phyloP scores from a whole-genome alignment of 495 filamentous ascomycete genomes.

The Penicillium angulare region DNA sequence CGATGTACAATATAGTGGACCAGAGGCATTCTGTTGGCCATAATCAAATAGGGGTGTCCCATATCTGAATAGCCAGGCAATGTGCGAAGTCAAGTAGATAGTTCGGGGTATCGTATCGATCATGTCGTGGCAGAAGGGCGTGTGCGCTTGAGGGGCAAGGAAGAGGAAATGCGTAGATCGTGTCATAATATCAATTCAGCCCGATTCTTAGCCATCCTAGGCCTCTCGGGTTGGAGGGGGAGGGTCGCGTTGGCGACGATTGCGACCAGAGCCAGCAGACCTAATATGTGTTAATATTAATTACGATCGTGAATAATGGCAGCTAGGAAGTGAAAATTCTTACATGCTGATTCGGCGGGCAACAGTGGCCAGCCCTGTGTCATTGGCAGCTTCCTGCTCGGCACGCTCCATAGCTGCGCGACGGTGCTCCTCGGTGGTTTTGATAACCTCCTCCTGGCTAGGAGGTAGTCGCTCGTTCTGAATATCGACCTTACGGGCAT shows the following conservation, averaged over 20 bases:
- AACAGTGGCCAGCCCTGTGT: constrained; percentile 76
- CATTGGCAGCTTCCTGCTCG: constrained; percentile 83
- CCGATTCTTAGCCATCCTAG: constrained; percentile 14
- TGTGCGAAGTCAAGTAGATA: constrained; percentile 24
- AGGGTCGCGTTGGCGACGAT: constrained; percentile 33
- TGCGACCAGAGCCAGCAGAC: constrained; percentile 39
- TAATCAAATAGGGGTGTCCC: constrained; percentile 15
- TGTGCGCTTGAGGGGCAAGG: constrained; percentile 27
- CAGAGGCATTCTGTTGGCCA: constrained; percentile 13
- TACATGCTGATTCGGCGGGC: constrained; percentile 95
- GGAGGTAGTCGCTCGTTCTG: constrained; percentile 95
- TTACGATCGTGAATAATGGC: not conserved
- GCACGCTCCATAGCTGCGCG: constrained; percentile 82
- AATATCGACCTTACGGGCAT: constrained; percentile 95
- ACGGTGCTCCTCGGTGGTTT: constrained; percentile 73
- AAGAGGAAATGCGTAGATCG: constrained; percentile 28
- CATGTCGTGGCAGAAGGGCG: constrained; percentile 25
- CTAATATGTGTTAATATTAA: constrained; percentile 20
- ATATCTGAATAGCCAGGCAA: constrained; percentile 14
- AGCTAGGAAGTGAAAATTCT: constrained; percentile 36
- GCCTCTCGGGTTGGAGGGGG: constrained; percentile 28
- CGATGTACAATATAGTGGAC: not conserved
- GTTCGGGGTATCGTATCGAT: constrained; percentile 32
- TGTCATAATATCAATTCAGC: constrained; percentile 28
- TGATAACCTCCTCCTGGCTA: constrained; percentile 84